phyloP scores from a whole-genome alignment of 345 rosid species.

The Eucalyptus cloeziana region DNA sequence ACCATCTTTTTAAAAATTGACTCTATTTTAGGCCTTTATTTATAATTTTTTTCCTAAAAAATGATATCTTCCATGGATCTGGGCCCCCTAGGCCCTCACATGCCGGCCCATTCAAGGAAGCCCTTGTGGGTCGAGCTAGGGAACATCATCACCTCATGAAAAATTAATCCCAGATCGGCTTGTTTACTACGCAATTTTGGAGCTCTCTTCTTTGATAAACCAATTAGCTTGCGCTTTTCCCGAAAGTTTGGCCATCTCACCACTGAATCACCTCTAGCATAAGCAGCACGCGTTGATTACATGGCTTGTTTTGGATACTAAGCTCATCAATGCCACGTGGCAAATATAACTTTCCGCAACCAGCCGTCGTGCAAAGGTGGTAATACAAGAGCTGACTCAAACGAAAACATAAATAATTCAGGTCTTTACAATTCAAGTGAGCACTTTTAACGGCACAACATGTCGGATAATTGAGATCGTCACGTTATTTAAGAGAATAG shows the following conservation, averaged over 20 bases:
- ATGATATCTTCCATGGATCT: background rate
- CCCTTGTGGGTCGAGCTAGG: background rate
- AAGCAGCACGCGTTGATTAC: background rate
- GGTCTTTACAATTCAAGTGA: too few relatives aligned
- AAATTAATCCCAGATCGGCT: background rate
- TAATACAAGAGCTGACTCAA: too few relatives aligned
- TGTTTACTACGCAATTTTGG: background rate
- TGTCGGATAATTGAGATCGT: background rate
- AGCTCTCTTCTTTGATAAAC: background rate
- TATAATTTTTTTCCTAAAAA: background rate
- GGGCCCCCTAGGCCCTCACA: background rate
- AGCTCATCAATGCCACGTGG: background rate
- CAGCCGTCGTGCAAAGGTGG: fast-evolving
- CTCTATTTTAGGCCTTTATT: background rate
- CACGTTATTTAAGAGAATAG: background rate
- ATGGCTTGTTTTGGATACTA: background rate
- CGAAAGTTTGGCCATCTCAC: background rate
- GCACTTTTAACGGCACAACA: fast-evolving
- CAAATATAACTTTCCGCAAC: background rate
- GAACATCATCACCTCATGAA: background rate
- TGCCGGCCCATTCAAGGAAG: background rate
- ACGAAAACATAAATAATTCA: too few relatives aligned
- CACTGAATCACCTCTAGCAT: background rate
- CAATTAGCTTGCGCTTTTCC: background rate
- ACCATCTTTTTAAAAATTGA: background rate